Base-by-base conservation (phyloP, 495 filamentous ascomycete genomes). In the Penicillium dipodomyicola region DNA sequence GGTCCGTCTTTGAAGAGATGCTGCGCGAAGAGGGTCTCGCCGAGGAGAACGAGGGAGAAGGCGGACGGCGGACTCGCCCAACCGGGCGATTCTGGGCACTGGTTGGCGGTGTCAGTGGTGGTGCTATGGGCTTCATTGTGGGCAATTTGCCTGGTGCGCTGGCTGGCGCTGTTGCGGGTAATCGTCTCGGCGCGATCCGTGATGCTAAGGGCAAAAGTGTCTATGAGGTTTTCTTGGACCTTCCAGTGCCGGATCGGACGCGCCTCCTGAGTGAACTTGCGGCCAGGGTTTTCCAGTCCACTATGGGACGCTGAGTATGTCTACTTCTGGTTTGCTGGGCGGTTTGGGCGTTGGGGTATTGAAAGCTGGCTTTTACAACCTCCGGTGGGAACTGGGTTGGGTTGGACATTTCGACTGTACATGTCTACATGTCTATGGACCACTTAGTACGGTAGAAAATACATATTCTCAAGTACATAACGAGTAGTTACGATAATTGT, bases 1-100 rank as follows among this genome's bases (percentile, higher is more conserved):
- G 87, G 19, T 82, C 84, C 58, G 88, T 91, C 3, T 98, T 98
- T 66, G 95, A 98, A 78, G 94, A 98, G 80, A 98, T 98, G 94
- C 73, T 97, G 71, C 83, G 88, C 33, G 94, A 98, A 62, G 88
- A 97, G 67, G 94, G 93, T 0, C 80, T 97, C 71, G 87, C 87
- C 0, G 84, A 86, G 53, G 80, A 82, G 19, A 71, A 76, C 0
- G 58, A 54, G 17, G 64, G 72, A 14, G 70, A 59, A 17, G 50
- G 52, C 4, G 53, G 68, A 3, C 62, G 66, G 3, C 62, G 63
- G 17, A 62, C 61, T 25, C 63, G 58, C 3, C 86, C 87, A 17
- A 91, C 85, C 1, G 79, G 83, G 20, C 87, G 85, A 57, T 92
- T 97, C 68, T 98, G 94, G 93, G 80, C 85, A 25, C 62, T 96